Conservation (phyloP, 2,329 filamentous ascomycete genomes). For the Venturia aucupariae region DNA sequence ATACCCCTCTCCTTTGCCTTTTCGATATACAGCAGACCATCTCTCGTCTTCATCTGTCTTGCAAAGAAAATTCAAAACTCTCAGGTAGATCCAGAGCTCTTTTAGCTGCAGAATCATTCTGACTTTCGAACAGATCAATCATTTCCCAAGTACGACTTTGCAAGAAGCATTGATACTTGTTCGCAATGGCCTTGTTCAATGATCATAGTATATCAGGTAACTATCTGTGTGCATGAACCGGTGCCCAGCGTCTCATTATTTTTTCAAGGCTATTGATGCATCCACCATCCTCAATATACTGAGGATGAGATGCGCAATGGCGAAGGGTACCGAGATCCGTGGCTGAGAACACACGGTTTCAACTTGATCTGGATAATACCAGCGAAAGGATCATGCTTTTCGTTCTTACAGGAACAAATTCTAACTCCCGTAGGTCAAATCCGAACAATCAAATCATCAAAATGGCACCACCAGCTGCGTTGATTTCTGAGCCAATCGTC, state of each 20-base stretch:
- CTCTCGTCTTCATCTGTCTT: not conserved
- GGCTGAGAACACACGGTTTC: slow-evolving; percentile 83
- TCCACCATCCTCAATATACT: not conserved
- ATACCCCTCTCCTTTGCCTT: not conserved
- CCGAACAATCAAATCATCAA: slow-evolving; percentile 22
- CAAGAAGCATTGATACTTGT: not conserved
- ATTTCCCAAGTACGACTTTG: not conserved
- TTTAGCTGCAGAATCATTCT: not conserved
- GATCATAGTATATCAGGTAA: slow-evolving; percentile 7
- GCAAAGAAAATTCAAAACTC: not conserved
- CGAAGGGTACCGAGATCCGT: not conserved
- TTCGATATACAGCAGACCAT: too few relatives aligned
- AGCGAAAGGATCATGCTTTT: slow-evolving; percentile 98
- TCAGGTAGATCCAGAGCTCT: not conserved
- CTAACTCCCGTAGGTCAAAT: not conserved
- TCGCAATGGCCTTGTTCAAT: slow-evolving; percentile 1
- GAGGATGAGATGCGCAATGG: not conserved
- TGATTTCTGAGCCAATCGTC: slow-evolving; percentile 40
- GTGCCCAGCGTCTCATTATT: not conserved
- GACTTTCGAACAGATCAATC: not conserved
- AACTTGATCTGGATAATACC: slow-evolving; percentile 99
- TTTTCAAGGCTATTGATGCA: not conserved
- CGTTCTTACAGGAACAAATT: slow-evolving; percentile 26
- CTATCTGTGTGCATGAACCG: slow-evolving; percentile 7
- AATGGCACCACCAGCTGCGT: slow-evolving; percentile 74